A percentile compares a stretch with the other conserved stretches of the same genome.
Evolutionary conservation across 192 early-diverging fungal species (phyloP).

Genomic region (Rhizoclosmatium sp.): DNA sequence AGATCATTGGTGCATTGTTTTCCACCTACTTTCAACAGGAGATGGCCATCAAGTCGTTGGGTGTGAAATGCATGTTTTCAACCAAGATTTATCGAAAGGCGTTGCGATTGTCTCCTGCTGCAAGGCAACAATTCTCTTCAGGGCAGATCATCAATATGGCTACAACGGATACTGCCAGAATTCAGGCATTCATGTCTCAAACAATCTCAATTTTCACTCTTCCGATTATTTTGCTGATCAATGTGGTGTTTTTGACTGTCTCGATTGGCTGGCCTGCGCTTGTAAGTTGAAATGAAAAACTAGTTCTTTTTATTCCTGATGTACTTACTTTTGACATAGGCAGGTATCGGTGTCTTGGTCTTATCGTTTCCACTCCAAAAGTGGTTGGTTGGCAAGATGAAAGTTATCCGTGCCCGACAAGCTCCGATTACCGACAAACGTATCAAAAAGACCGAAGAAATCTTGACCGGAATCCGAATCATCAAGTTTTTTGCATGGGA

Average conservation of each 20-base stretch:
- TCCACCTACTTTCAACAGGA: slow-evolving; percentile 12
- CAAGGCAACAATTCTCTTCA: slow-evolving; percentile 55
- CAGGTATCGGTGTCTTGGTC: slow-evolving; percentile 20
- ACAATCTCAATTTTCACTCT: slow-evolving; percentile 19
- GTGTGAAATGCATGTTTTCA: slow-evolving; percentile 53
- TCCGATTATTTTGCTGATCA: slow-evolving; percentile 5
- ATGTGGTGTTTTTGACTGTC: slow-evolving; percentile 13
- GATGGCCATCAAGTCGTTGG: slow-evolving; percentile 39
- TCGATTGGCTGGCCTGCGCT: slow-evolving; percentile 3
- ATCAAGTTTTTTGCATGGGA: slow-evolving; percentile 85
- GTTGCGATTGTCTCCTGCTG: slow-evolving; percentile 55
- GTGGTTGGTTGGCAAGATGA: slow-evolving; percentile 15
- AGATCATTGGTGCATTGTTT: slow-evolving; percentile 3
- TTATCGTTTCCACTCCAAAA: slow-evolving; percentile 24
- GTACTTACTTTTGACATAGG: too few relatives aligned
- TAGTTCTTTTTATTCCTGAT: neutral
- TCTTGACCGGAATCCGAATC: slow-evolving; percentile 76
- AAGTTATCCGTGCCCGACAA: neutral
- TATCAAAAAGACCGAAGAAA: slow-evolving; percentile 77
- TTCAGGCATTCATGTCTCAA: slow-evolving; percentile 34
- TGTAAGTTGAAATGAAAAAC: neutral
- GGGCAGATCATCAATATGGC: slow-evolving; percentile 24
- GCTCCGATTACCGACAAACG: slow-evolving; percentile 58
- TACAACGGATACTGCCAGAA: slow-evolving; percentile 24
- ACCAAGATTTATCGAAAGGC: slow-evolving; percentile 66